Conservation (phyloP, 2,329 filamentous ascomycete genomes). For the Aureobasidium lini region DNA sequence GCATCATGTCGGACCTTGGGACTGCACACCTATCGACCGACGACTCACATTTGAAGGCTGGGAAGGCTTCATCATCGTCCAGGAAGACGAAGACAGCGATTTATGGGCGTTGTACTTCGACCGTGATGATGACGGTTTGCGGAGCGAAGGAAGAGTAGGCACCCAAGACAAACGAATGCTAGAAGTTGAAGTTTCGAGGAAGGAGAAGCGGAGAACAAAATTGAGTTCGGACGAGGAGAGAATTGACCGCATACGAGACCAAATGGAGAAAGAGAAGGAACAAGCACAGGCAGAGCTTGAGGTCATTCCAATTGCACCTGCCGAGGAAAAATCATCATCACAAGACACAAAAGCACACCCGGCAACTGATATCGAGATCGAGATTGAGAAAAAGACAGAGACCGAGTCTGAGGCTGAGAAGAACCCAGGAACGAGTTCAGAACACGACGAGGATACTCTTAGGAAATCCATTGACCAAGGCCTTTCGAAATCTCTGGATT, state of each 20-base stretch:
- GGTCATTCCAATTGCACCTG: background rate
- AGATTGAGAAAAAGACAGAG: background rate
- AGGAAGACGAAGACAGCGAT: constrained; percentile 36
- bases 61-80: constrained; percentile 51
- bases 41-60: constrained; percentile 47
- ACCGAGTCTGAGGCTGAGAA: background rate
- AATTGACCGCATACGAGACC: constrained; percentile 20
- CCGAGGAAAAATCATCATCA: background rate
- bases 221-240: constrained; percentile 22
- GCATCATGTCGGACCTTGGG: constrained; percentile 73
- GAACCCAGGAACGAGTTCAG: background rate
- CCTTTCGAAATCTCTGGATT: background rate
- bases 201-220: constrained; percentile 22
- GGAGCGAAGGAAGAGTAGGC: constrained; percentile 18
- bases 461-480: background rate
- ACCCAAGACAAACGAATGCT: constrained; percentile 24
- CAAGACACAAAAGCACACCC: background rate
- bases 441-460: background rate
- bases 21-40: constrained; percentile 61
- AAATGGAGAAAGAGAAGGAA: constrained; percentile 17
- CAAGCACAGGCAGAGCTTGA: constrained; percentile 5
- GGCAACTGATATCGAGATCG: background rate
- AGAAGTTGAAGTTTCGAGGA: constrained; percentile 26
- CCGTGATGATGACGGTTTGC: constrained; percentile 38
- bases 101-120: constrained; percentile 49